Evolutionary conservation across 2,329 filamentous ascomycete genomes (phyloP).

Genomic region (Ophiocordyceps sinensis): DNA sequence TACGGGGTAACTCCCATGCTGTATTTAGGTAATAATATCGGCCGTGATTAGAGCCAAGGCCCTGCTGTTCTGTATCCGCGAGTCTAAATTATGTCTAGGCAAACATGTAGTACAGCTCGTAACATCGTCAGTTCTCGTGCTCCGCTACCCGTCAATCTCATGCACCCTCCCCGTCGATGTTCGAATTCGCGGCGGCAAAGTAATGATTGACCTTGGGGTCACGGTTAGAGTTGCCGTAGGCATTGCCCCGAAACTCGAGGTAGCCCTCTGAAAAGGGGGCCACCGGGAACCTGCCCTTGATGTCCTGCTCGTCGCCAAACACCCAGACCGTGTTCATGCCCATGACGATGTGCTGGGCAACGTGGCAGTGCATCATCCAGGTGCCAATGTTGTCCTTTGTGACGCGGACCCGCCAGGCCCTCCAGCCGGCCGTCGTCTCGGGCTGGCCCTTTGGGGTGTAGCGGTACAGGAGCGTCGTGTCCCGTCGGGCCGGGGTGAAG

Average conservation of each 20-base stretch:
- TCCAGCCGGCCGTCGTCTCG: slow-evolving; percentile 36
- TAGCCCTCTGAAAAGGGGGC: slow-evolving; percentile 22
- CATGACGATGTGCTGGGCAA: slow-evolving; percentile 43
- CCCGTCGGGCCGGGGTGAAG: slow-evolving; percentile 23
- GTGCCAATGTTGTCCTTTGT: slow-evolving; percentile 26
- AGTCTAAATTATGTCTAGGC: no score
- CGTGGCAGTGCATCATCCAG: slow-evolving; percentile 49
- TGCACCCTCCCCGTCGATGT: no score
- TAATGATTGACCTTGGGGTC: not conserved
- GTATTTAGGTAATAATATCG: no score
- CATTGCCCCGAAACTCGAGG: slow-evolving; percentile 26
- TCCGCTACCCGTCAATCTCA: no score
- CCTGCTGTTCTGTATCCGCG: no score
- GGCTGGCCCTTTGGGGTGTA: slow-evolving; percentile 28
- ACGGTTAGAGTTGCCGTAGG: slow-evolving; percentile 21
- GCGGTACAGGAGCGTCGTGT: slow-evolving; percentile 39
- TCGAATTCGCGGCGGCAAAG: not conserved
- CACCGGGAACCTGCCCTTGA: slow-evolving; percentile 5
- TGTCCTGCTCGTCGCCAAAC: slow-evolving; percentile 9
- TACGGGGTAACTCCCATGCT: no score
- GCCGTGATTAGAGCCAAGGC: no score
- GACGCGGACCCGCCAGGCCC: slow-evolving; percentile 40
- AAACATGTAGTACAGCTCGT: no score
- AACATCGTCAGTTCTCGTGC: no score
- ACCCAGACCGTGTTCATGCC: slow-evolving; percentile 14